Base-by-base conservation (phyloP, 305 asterid species). In the Caryopteris hybrid region DNA sequence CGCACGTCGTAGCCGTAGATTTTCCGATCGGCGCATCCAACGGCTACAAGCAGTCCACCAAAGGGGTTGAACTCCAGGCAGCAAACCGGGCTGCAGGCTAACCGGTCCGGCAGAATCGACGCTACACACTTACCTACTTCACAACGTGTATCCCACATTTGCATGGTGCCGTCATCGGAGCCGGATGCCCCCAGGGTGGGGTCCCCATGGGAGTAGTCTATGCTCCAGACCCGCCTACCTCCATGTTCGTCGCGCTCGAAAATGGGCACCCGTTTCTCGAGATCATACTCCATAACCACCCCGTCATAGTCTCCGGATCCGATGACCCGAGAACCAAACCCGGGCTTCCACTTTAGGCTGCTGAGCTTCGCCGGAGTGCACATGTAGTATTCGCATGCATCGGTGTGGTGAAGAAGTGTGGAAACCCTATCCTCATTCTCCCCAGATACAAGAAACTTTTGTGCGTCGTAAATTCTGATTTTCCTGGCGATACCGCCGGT, bases 201-300 rank as follows among this genome's bases (percentile, higher is more conserved):
- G 17, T 84, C 85, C 18, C 48, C 38, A 2, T 52, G 47, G 20
- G 91, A 84, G 61, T 92, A 92, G 51, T 90, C 97, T 64, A 92
- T 75, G 91, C 91, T 83, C 96, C 96, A 92, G 1, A 92, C 91
- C 63, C 98, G 88, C 70, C 93, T 54, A 1, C 98, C 98, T 0
- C 97, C 96, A 50, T 92, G 98, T 85, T 92, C 98, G 78, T 92
- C 98, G 9, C 98, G 80, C 83, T 92, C 98, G 68, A 89, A 92
- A 2, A 90, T 74, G 1, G 98, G 88, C 33, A 85, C 78, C 55
- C 84, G 88, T 20, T 63, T 79, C 66, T 92, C 95, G 7, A 92
- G 83, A 41, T 92, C 98, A 36, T 92, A 88, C 69, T 92, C 98
- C 95, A 50, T 85, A 0, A 92, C 87, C 0, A 85, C 97, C 10